Evolutionary conservation across 805 yeast species (phyloP), one percentile per base, ranked within the genome.

Genomic region (Cyberlindnera meyerae): DNA sequence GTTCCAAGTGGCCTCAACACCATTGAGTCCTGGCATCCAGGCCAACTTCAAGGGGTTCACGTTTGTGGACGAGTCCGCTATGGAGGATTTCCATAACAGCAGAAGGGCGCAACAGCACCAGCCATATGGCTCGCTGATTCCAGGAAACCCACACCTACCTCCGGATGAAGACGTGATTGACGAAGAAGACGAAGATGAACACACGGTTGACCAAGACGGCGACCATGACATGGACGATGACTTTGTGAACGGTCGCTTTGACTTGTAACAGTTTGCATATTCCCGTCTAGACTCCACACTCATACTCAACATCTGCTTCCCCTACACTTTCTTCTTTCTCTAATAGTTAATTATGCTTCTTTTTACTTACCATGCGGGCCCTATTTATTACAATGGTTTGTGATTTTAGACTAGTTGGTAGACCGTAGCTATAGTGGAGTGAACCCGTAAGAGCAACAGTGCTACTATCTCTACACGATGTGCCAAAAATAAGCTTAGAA

Each of bases 21-120:
- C 97, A 22, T 66, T 93, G 45, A 81, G 94, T 8, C 96, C 96
- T 4, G 96, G 94, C 0, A 79, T 90, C 53, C 98, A 93, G 65
- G 97, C 93, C 35, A 89, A 89, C 58, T 93, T 93, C 65, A 87
- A 86, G 52, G 98, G 98, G 0, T 93, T 93, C 61, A 93, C 98
- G 0, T 93, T 84, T 61, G 97, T 90, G 33, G 96, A 89, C 59
- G 97, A 85, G 45, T 82, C 94, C 18, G 76, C 95, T 21, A 79
- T 90, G 71, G 95, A 89, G 53, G 96, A 89, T 49, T 84, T 83
- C 61, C 82, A 82, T 50, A 62, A 63, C 33, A n/a, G n/a, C n/a
- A 58, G 53, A 16, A 48, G 50, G 34, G 34, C 40, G 4, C 48
- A 44, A 20, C 32, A 26, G 27, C 29, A 15, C 9, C 50, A 46